phyloP scores from a whole-genome alignment of 2,329 filamentous ascomycete genomes.

The Magnaporthiopsis incrustans region DNA sequence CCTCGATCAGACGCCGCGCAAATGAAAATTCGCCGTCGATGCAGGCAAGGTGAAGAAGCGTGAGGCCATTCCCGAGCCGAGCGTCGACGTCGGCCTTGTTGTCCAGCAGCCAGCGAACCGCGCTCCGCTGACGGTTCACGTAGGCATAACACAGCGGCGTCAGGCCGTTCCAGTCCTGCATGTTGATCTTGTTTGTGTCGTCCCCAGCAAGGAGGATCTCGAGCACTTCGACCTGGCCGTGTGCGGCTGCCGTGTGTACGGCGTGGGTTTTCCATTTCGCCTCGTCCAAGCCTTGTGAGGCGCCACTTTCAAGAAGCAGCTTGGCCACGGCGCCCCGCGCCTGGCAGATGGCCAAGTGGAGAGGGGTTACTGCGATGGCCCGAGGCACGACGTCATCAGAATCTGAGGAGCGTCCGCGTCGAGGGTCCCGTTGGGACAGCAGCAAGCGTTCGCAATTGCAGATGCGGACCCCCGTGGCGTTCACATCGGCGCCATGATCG shows the following conservation, averaged over 20 bases:
- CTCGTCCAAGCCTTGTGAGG: not conserved
- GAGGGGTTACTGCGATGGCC: not conserved
- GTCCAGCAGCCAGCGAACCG: not conserved
- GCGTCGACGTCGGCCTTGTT: not conserved
- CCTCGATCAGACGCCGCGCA: not conserved
- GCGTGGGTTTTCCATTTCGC: not conserved
- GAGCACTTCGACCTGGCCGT: not conserved
- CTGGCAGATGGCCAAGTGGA: not conserved
- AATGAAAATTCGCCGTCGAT: not conserved
- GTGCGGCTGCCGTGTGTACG: not conserved
- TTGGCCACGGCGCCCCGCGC: not conserved
- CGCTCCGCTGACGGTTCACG: not conserved
- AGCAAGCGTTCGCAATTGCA: not conserved
- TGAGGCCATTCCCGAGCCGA: not conserved
- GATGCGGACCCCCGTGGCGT: not conserved
- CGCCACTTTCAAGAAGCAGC: not conserved
- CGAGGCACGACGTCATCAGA: not conserved
- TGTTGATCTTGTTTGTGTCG: not conserved
- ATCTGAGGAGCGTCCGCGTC: no score
- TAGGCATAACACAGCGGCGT: not conserved
- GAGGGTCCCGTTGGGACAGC: not conserved
- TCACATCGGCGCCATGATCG: not conserved
- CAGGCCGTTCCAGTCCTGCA: not conserved
- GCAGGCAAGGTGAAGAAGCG: conserved; percentile 1
- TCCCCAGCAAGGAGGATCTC: not conserved